Evolutionary conservation across 2,329 filamentous ascomycete species (phyloP), one percentile per base, ranked within the genome.

Genomic region (Paecilomyces sp.): DNA sequence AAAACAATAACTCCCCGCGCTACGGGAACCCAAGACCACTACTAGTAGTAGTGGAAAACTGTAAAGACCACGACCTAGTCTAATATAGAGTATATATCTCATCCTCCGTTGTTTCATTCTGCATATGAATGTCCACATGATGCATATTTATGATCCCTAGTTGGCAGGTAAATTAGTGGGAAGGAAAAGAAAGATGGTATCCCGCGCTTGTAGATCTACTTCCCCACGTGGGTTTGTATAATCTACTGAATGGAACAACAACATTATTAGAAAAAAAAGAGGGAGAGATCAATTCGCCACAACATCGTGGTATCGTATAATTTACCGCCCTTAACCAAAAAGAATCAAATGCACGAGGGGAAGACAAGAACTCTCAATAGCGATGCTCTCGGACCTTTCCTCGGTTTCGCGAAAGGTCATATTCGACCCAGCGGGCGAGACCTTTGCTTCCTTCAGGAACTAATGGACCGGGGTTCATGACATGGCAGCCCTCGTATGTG

Each of bases 401-500:
- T 63, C 77, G 74, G 59, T 82, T 80, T 56, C 79, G 82, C 28
- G 85, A 81, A 52, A 90, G 74, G 74, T 90, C 89, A 77, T 93
- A 97, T 77, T 97, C 94, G 1, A 93, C 82, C 93, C 94, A 97
- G 63, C 87, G 83, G 5, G 86, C 89, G 6, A 88, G 84, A 3
- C 87, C 86, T 63, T 85, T 84, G 57, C 87, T 82, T 0, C 87
- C 88, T 0, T 84, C 79, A 0, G 90, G 86, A 25, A 95, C 81
- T 56, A 99, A 75, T 55, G 83, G 82, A 5, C 92, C 91, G 0
- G 94, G 92, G 72, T 99, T 99, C 84, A 99, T 88, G 34, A 97
- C 92, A 77, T 94, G 90, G 70, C 94, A 97, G 0, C 92, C 93
- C 74, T 96, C 93, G 70, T 97, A 97, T 13, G 90, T 96, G 64